phyloP scores from a whole-genome alignment of 495 filamentous ascomycete genomes.

The Aspergillus campestris region DNA sequence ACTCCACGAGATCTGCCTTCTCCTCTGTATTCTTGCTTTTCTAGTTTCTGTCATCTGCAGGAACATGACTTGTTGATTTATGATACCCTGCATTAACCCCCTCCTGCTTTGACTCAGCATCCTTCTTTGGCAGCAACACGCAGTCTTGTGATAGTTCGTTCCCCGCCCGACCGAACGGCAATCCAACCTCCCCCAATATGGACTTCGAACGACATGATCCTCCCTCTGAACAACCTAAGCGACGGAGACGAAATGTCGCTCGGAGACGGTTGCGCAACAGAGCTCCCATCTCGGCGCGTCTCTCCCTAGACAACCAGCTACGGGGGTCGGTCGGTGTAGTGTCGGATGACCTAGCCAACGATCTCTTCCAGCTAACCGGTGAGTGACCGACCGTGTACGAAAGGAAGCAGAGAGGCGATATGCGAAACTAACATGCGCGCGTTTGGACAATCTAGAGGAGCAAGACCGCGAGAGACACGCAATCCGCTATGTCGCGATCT shows the following conservation, averaged over 20 bases:
- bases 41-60: slow-evolving; percentile 1
- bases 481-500: slow-evolving; percentile 63
- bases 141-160: neutral
- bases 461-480: slow-evolving; percentile 18
- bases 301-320: slow-evolving; percentile 73
- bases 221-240: slow-evolving; percentile 35
- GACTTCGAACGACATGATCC: slow-evolving; percentile 29
- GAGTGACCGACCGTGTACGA: slow-evolving; percentile 13
- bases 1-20: too few species aligned
- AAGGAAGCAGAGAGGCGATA: too few species aligned
- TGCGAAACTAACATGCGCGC: too few species aligned
- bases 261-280: slow-evolving; percentile 43
- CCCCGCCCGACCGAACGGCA: slow-evolving; percentile 16
- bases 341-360: slow-evolving; percentile 74
- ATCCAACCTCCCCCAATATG: slow-evolving; percentile 22
- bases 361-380: slow-evolving; percentile 62
- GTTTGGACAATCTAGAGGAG: neutral
- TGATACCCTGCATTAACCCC: neutral
- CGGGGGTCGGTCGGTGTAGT: slow-evolving; percentile 82
- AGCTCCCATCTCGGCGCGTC: slow-evolving; percentile 48
- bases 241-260: slow-evolving; percentile 24
- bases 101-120: neutral
- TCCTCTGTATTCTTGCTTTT: neutral
- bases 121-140: neutral
- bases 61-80: slow-evolving; percentile 8